Percentiles rank a stretch among this genome's conserved stretches.
Conservation (phyloP, 1,139 yeast species). For the Lipomyces yarrowii region DNA sequence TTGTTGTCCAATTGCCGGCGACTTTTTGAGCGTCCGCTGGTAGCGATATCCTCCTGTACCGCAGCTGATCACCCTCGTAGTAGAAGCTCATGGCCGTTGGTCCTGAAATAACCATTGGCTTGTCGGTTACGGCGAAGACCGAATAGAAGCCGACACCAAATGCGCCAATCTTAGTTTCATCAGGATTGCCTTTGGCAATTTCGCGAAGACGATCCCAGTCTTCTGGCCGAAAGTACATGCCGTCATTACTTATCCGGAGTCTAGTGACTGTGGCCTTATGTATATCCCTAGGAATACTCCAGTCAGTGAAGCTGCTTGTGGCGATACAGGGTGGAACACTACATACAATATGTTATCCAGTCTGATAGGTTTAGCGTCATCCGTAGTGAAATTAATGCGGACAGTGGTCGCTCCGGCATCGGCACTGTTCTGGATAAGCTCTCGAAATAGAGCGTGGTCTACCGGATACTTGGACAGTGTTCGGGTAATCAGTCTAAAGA, state of each 20-base stretch:
- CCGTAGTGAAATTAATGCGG: slow-evolving; percentile 40
- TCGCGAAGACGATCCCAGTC: slow-evolving; percentile 49
- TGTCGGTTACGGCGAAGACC: slow-evolving; percentile 92
- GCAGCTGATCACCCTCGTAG: slow-evolving; percentile 47
- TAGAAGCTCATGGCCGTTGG: slow-evolving; percentile 44
- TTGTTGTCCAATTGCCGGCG: slow-evolving; percentile 43
- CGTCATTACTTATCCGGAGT: slow-evolving; percentile 44
- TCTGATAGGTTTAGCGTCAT: slow-evolving; percentile 13
- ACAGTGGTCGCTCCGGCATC: slow-evolving; percentile 47
- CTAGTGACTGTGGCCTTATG: slow-evolving; percentile 40
- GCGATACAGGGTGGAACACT: not conserved
- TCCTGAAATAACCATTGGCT: slow-evolving; percentile 49
- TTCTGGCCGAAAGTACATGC: slow-evolving; percentile 43
- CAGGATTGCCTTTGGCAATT: slow-evolving; percentile 58
- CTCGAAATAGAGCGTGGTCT: slow-evolving; percentile 47
- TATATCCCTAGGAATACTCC: slow-evolving; percentile 30
- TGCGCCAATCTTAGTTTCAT: slow-evolving; percentile 98
- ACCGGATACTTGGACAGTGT: slow-evolving; percentile 49
- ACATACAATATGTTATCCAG: slow-evolving; percentile 24
- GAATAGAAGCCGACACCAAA: slow-evolving; percentile 99
- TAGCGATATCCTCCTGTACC: slow-evolving; percentile 38
- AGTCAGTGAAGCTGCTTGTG: not conserved
- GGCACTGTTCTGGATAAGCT: slow-evolving; percentile 48
- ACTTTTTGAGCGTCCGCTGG: slow-evolving; percentile 33
- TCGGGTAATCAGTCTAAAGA: slow-evolving; percentile 42